Evolutionary conservation across 1,284 basidiomycete genomes (phyloP), one percentile per base, ranked within the genome.

Genomic region (Macrocystidia cucumis): DNA sequence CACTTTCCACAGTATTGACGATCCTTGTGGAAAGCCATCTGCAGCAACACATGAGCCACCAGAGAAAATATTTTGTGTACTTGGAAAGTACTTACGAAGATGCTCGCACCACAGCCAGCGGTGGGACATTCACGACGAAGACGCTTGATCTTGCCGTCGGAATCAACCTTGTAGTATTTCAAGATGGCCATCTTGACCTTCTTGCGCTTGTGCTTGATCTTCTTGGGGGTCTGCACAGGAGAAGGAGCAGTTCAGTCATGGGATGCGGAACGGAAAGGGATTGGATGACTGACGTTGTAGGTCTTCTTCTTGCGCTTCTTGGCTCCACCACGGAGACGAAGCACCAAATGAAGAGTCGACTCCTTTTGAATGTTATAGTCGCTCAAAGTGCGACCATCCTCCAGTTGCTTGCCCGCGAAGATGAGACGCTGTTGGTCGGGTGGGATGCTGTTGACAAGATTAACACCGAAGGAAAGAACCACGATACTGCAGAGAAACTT

Each of bases 261-360:
- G n/a, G 12, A 24, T 2, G 5, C 14, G 21, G 23, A 18, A 12
- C 9, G 16, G 3, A 26, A 24, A 5, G 6, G 17, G 28, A 29
- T 28, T 37, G 16, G 25, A 3, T 16, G 4, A 62, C 77, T 11
- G 25, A 84, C 83, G 63, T 77, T 91, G 88, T 96, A 96, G 40
- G 90, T 92, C 83, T 98, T 98, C 80, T 98, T 98, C 83, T 98
- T 98, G 64, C 95, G 82, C 84, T 98, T 98, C 88, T 95, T 95
- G 50, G 84, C 91, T 76, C 91, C 92, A 74, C 91, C 91, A 69
- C 91, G 91, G 34, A 95, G 86, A 57, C 88, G 82, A 50, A 98
- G 81, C 44, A 98, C 95, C 45, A 98, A 67, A 66, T 98, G 93
- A 44, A 98, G 85, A 39, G 95, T 98, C 24, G 63, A 68, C 51